phyloP scores from a whole-genome alignment of 768 basidiomycete species.

The Leccinum variicolor region DNA sequence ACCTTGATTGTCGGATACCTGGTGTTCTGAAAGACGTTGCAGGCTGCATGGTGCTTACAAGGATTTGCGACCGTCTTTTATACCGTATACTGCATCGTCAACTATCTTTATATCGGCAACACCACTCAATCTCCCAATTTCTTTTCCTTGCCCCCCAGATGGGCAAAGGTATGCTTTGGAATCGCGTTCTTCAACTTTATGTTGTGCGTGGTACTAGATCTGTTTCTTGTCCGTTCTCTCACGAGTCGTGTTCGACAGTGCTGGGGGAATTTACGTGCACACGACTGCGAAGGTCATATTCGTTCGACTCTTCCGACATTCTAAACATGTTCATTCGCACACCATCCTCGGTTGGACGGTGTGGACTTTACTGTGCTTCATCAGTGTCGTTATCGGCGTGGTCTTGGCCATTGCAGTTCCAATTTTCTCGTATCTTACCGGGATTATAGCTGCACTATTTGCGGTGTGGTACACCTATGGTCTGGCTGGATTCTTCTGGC shows the following conservation, averaged over 20 bases:
- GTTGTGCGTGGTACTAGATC: constrained; percentile 32
- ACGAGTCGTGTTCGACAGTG: constrained; percentile 24
- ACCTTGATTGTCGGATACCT: constrained; percentile 4
- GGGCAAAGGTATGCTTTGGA: constrained; percentile 49
- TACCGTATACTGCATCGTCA: constrained; percentile 40
- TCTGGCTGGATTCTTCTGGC: constrained; percentile 50
- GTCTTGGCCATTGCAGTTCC: constrained; percentile 49
- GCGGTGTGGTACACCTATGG: constrained; percentile 61
- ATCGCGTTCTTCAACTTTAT: constrained; percentile 51
- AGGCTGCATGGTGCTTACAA: constrained; percentile 51
- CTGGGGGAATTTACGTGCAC: constrained; percentile 46
- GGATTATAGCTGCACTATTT: constrained; percentile 51
- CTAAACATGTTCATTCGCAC: constrained; percentile 48
- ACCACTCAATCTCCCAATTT: constrained; percentile 7
- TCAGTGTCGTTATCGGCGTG: constrained; percentile 36
- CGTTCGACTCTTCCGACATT: constrained; percentile 45
- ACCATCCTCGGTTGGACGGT: constrained; percentile 47
- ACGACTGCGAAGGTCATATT: constrained; percentile 54
- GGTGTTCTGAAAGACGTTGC: neutral
- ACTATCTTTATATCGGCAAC: constrained; percentile 47
- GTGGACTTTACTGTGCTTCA: constrained; percentile 44
- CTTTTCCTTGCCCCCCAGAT: constrained; percentile 23
- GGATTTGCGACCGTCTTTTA: constrained; percentile 52
- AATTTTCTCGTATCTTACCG: constrained; percentile 53
- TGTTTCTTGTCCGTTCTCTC: neutral